phyloP scores from a whole-genome alignment of 2,329 filamentous ascomycete genomes.

The Diaporthe humulicola region DNA sequence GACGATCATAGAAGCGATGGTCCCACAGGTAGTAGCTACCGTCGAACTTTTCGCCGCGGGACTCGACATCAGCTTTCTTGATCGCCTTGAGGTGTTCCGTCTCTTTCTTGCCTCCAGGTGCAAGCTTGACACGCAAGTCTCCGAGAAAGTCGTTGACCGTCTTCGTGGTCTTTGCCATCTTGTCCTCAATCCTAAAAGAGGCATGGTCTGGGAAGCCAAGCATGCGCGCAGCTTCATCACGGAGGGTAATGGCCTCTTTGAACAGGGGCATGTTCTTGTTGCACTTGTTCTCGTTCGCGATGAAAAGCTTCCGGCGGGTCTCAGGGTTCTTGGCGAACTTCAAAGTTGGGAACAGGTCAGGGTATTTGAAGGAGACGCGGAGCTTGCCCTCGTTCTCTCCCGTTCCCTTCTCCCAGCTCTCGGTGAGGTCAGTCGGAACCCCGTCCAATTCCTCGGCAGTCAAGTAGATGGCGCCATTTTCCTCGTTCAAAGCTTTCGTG shows the following conservation, averaged over 20 bases:
- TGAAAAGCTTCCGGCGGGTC: slow-evolving; percentile 76
- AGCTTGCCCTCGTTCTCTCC: slow-evolving; percentile 79
- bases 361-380: slow-evolving; percentile 86
- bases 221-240: slow-evolving; percentile 82
- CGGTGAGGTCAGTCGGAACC: slow-evolving; percentile 78
- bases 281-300: slow-evolving; percentile 86
- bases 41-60: slow-evolving; percentile 70
- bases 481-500: slow-evolving; percentile 86
- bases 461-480: slow-evolving; percentile 86
- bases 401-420: slow-evolving; percentile 77
- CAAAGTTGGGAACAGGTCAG: slow-evolving; percentile 81
- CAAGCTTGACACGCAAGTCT: slow-evolving; percentile 76
- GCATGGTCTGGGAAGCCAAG: slow-evolving; percentile 85
- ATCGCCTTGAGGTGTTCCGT: slow-evolving; percentile 77
- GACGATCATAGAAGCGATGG: slow-evolving; percentile 81
- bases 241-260: slow-evolving; percentile 79
- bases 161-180: slow-evolving; percentile 85
- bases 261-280: slow-evolving; percentile 81
- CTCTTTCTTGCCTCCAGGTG: slow-evolving; percentile 79
- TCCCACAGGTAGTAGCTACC: slow-evolving; percentile 88
- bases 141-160: slow-evolving; percentile 80
- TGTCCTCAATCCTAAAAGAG: slow-evolving; percentile 81
- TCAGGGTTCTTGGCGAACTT: slow-evolving; percentile 82
- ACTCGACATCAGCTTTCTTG: slow-evolving; percentile 78
- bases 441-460: slow-evolving; percentile 80